phyloP scores from a whole-genome alignment of 2,329 filamentous ascomycete species.

The Hymenoscyphus albidus region DNA sequence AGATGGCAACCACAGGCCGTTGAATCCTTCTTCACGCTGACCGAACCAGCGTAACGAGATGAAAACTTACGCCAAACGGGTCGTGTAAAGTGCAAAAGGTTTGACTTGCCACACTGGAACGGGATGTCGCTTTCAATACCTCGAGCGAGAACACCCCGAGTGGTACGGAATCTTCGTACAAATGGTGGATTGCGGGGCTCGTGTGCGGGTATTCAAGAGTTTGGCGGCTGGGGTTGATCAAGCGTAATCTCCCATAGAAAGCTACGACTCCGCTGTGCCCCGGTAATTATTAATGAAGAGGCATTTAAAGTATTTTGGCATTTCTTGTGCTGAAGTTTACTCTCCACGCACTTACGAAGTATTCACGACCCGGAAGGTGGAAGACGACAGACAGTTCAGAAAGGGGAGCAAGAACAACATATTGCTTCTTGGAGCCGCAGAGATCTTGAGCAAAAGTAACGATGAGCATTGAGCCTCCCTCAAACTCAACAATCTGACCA shows the following conservation, averaged over 20 bases:
- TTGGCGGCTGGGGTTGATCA: background rate
- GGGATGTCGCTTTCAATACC: background rate
- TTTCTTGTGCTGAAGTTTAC: background rate
- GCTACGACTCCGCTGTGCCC: conserved; percentile 13
- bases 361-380: background rate
- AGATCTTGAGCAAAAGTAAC: too few species aligned
- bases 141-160: too few species aligned
- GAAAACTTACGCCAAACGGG: background rate
- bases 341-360: background rate
- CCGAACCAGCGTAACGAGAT: background rate
- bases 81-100: background rate
- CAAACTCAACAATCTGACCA: too few species aligned
- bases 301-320: conserved; percentile 1
- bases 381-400: too few species aligned
- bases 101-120: background rate
- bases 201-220: background rate
- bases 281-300: conserved; percentile 12
- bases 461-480: too few species aligned
- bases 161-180: background rate
- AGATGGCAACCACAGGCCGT: background rate
- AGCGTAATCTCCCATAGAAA: conserved; percentile 9
- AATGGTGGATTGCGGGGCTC: background rate
- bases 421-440: too few species aligned
- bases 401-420: too few species aligned
- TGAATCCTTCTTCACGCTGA: background rate